Percentiles rank a stretch among this genome's conserved stretches.
Conservation (phyloP, 345 rosid species). For the Eucalyptus paniculata region DNA sequence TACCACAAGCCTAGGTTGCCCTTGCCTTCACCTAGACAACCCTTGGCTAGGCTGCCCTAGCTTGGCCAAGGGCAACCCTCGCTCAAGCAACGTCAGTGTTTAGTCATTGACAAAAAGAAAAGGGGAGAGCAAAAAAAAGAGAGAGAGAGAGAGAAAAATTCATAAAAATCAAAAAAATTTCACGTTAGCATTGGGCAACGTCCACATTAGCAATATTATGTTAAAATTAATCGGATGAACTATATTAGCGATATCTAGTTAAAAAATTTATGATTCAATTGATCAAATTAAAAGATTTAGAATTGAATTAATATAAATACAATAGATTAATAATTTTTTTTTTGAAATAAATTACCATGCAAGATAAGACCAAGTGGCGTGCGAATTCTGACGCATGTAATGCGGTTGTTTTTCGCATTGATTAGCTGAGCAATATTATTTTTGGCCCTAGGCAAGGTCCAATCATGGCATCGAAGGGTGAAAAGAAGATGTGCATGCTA, state of each 20-base stretch:
- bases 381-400: neutral
- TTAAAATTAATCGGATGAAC: too few species aligned
- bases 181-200: fast-evolving
- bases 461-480: neutral
- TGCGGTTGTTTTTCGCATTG: neutral
- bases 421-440: neutral
- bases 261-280: fast-evolving
- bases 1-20: neutral
- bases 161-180: too few species aligned
- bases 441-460: neutral
- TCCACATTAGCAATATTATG: fast-evolving
- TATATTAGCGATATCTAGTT: too few species aligned
- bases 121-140: too few species aligned
- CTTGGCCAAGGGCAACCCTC: neutral
- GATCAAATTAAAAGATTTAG: too few species aligned
- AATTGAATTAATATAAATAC: too few species aligned
- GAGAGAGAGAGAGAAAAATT: fast-evolving
- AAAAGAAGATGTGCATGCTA: neutral
- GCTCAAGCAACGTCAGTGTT: too few species aligned
- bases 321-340: too few species aligned
- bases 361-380: neutral
- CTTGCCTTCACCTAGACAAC: neutral
- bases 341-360: too few species aligned
- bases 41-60: too few species aligned
- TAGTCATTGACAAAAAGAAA: too few species aligned